Base-by-base conservation (phyloP, 108 stramenopile species). In the Fragilaria crotonensis region DNA sequence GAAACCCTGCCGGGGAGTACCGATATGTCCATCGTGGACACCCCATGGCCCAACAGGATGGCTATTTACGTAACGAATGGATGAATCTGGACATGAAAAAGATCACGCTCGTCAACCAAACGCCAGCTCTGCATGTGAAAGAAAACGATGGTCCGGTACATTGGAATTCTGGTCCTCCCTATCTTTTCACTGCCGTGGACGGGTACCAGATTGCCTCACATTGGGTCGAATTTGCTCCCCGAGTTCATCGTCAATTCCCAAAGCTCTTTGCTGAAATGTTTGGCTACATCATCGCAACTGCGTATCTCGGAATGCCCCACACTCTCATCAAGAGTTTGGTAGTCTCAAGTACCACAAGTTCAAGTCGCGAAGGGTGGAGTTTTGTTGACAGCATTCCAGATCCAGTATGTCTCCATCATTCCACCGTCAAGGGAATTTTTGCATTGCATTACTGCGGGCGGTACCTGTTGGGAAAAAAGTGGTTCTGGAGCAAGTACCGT, bases 151-250 rank as follows among this genome's bases (percentile, higher is more conserved):
- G 80, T 4, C 30, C 23, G 0, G 2, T 64, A 19, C 56, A 69
- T 45, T 92, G 79, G 63, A 71, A 84, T 21, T 85, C 75, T 3
- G 93, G 93, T 26, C 88, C 93, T 5, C 93, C 93, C 1, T 94
- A 94, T 60, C 54, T 94, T 30, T 81, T 66, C 17, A 79, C 77
- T 0, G 79, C 74, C 25, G 32, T 27, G n/a, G 90, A 92, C 70
- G 76, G 86, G 80, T 70, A 75, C 20, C 45, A 48, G 25, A 83
- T 95, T 58, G 75, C 83, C 1, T 45, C 71, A 5, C 46, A 33
- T 29, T 95, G 95, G 95, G 59, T 70, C 20, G 78, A 82, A 22
- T 85, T 89, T 52, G 83, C 78, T 4, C 85, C 89, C 9, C 57
- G 64, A 25, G 90, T 90, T 9, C 65, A 82, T 59, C 65, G 71